Evolutionary conservation across 768 basidiomycete genomes (phyloP), one percentile per base, ranked within the genome.

Genomic region (Leccinum pellstonianum): DNA sequence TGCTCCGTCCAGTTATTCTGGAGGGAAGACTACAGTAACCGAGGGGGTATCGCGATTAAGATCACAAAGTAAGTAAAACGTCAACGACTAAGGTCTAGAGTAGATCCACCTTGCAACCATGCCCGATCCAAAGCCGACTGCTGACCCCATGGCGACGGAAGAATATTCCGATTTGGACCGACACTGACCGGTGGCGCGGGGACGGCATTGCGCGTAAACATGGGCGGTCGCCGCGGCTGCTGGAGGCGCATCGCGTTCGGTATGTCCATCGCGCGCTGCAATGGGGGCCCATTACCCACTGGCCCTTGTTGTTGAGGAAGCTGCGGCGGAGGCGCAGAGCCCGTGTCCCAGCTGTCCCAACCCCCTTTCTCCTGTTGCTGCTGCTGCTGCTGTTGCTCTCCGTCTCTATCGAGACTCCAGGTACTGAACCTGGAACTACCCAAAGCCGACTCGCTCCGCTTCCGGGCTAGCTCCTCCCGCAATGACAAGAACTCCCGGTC

Each of bases 141-240:
- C 46, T 80, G 75, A 52, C 73, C 69, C 70, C 77, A 72, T 23
- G 80, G 77, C 4, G 79, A 75, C 15, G 72, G 66, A 3, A 77
- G 74, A 27, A 79, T 78, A 59, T 77, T 77, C 17, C 71, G 73
- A 77, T 70, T 73, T 17, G 74, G 67, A 14, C 68, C 66, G 25
- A 73, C 71, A 46, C 74, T 71, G 21, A 73, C 70, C 14, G 72
- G 69, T 8, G 75, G 73, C 1, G 76, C 70, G 33, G 74, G 77
- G 25, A 75, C 68, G 48, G 73, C 68, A 56, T 71, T 65, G 64
- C 73, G 60, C 57, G 69, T 61, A 68, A 87, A 87, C 74, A 86
- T 86, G 52, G 80, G 82, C 11, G 85, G 75, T 64, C 86, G 77
- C 61, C 86, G 78, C 14, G 80, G 81, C 8, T 79, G 82, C 25